phyloP scores from a whole-genome alignment of 495 filamentous ascomycete genomes.

The Entonaema liquescens region DNA sequence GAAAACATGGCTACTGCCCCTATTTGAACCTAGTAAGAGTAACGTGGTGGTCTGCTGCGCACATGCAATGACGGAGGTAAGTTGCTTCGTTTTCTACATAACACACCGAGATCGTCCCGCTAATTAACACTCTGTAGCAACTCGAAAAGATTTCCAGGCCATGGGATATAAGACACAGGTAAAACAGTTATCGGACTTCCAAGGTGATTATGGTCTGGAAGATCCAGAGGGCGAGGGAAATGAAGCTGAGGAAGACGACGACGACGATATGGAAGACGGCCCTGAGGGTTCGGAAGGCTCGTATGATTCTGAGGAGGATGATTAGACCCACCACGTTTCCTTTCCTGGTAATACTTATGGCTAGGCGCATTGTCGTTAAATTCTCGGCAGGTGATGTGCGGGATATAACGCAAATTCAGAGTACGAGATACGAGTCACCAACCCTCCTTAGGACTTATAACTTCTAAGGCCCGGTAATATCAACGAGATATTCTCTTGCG shows the following conservation, averaged over 20 bases:
- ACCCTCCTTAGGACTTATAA: too few relatives aligned
- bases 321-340: slow-evolving; percentile 4
- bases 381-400: not conserved
- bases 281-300: slow-evolving; percentile 53
- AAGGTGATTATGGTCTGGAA: slow-evolving; percentile 90
- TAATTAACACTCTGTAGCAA: slow-evolving; percentile 57
- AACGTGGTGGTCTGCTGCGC: slow-evolving; percentile 92
- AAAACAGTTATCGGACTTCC: slow-evolving; percentile 78
- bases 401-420: slow-evolving; percentile 24
- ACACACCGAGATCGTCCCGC: slow-evolving; percentile 2
- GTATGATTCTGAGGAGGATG: slow-evolving; percentile 43
- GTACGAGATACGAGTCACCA: not conserved
- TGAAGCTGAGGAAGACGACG: slow-evolving; percentile 59
- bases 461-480: not conserved
- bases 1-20: slow-evolving; percentile 75
- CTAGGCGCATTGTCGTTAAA: slow-evolving; percentile 21
- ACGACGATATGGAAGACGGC: slow-evolving; percentile 48
- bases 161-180: slow-evolving; percentile 82
- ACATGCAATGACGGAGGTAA: slow-evolving; percentile 82
- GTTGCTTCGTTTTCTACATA: slow-evolving; percentile 37
- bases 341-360: not conserved
- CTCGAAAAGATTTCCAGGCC: slow-evolving; percentile 74
- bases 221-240: slow-evolving; percentile 72
- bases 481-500: not conserved
- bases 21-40: slow-evolving; percentile 78